Conservation (phyloP, 2,329 filamentous ascomycete genomes). For the Achaetomium macrosporum region DNA sequence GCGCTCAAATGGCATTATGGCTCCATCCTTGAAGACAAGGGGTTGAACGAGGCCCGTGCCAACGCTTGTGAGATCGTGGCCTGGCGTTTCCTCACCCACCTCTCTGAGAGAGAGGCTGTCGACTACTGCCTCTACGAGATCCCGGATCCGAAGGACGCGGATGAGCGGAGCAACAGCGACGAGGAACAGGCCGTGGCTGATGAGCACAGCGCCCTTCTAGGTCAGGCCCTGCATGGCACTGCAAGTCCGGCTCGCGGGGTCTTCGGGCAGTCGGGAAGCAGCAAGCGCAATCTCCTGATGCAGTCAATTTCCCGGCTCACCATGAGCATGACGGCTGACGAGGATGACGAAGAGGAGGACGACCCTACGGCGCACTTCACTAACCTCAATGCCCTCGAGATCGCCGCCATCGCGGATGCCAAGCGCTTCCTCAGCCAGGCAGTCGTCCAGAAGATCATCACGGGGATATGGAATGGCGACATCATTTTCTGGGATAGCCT, state of each 20-base stretch:
- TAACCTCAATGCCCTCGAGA: slow-evolving; percentile 79
- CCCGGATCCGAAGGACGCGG: slow-evolving; percentile 36
- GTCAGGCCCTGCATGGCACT: slow-evolving; percentile 27
- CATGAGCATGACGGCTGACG: slow-evolving; percentile 39
- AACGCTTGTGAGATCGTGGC: slow-evolving; percentile 76
- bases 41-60: slow-evolving; percentile 62
- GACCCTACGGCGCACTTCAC: slow-evolving; percentile 68
- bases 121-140: slow-evolving; percentile 71
- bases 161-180: slow-evolving; percentile 27
- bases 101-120: slow-evolving; percentile 68
- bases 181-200: slow-evolving; percentile 33
- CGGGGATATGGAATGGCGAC: slow-evolving; percentile 79
- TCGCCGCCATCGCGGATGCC: slow-evolving; percentile 72
- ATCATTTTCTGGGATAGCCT: slow-evolving; percentile 82
- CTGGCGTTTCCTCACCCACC: slow-evolving; percentile 66
- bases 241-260: slow-evolving; percentile 24
- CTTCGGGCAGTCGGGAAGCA: slow-evolving; percentile 34
- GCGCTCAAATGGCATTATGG: slow-evolving; percentile 72
- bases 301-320: slow-evolving; percentile 52
- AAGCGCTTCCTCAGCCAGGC: slow-evolving; percentile 80
- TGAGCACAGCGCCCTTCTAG: slow-evolving; percentile 44
- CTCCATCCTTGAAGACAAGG: slow-evolving; percentile 55
- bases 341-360: slow-evolving; percentile 42
- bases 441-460: slow-evolving; percentile 75
- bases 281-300: slow-evolving; percentile 45